These are phyloP conservation scores for Anisodus acutangulus DNA, from an alignment of 257 asterid species.

Conservation along the genomic window DNA sequence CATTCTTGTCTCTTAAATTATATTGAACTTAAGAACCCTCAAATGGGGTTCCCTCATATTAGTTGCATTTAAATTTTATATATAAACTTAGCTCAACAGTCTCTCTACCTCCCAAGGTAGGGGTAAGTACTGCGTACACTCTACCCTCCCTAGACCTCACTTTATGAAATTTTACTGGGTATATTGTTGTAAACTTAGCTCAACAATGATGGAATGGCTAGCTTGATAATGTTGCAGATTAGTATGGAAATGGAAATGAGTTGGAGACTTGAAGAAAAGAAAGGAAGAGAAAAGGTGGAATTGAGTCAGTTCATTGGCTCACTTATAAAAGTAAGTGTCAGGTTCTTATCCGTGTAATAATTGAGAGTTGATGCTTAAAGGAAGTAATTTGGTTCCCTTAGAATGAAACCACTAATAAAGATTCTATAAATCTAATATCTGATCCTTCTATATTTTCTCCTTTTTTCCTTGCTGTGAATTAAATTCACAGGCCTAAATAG, in stretches of 20 bases:
- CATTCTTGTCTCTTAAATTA: constrained; percentile 12
- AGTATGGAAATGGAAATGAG: neutral
- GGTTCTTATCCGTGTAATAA: constrained; percentile 58
- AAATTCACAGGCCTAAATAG: neutral
- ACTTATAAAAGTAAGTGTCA: constrained; percentile 48
- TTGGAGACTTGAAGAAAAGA: constrained; percentile 6
- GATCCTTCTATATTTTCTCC: constrained; percentile 31
- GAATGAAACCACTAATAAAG: constrained; percentile 29
- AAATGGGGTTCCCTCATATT: neutral
- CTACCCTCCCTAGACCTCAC: too few species aligned
- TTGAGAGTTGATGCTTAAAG: constrained; percentile 43
- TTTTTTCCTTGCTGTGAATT: constrained; percentile 17
- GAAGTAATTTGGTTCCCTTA: constrained; percentile 33
- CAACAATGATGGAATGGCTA: neutral
- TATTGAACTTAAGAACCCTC: neutral
- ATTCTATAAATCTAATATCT: constrained; percentile 40
- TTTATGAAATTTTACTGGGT: too few species aligned
- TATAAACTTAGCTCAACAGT: neutral
- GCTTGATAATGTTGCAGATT: neutral
- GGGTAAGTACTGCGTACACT: too few species aligned
- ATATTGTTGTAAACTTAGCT: too few species aligned
- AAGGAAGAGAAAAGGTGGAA: constrained; percentile 36
- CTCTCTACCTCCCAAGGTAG: too few species aligned
- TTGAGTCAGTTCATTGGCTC: constrained; percentile 31
- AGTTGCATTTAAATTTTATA: neutral